Percentiles rank a stretch among this genome's conserved stretches.
Evolutionary conservation across 1,284 basidiomycete species (phyloP).

Genomic region (Exobasidium rhododendri): DNA sequence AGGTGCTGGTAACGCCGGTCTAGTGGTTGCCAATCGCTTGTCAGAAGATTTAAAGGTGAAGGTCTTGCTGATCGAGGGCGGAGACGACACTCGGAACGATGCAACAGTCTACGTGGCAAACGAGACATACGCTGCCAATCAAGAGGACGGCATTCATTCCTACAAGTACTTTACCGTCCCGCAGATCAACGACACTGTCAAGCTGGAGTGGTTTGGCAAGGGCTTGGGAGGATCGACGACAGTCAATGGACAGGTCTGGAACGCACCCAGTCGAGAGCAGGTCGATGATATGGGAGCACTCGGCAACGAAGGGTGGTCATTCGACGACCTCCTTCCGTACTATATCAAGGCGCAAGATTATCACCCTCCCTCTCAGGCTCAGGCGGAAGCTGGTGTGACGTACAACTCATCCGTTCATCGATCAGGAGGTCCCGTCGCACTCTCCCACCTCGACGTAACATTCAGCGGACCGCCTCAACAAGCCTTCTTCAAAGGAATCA

Average conservation of each 20-base stretch:
- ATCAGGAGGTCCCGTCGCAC: conserved; percentile 61
- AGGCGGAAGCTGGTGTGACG: conserved; percentile 59
- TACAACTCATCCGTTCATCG: conserved; percentile 59
- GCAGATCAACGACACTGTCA: conserved; percentile 14
- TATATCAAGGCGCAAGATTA: conserved; percentile 65
- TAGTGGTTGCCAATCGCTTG: conserved; percentile 45
- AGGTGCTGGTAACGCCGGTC: conserved; percentile 45
- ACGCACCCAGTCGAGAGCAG: conserved; percentile 61
- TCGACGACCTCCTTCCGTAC: conserved; percentile 60
- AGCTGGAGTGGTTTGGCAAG: conserved; percentile 59
- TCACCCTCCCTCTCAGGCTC: conserved; percentile 62
- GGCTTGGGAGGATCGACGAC: conserved; percentile 64
- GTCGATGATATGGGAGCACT: conserved; percentile 61
- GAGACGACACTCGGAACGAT: conserved; percentile 31
- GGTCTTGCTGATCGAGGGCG: conserved; percentile 51
- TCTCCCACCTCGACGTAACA: conserved; percentile 58
- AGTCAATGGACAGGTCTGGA: conserved; percentile 65
- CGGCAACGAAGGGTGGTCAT: conserved; percentile 61
- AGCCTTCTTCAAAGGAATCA: conserved; percentile 61
- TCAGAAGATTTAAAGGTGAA: conserved; percentile 36
- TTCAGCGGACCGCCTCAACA: conserved; percentile 63
- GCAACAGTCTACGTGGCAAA: conserved; percentile 19
- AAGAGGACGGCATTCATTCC: background rate
- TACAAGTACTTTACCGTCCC: conserved; percentile 61
- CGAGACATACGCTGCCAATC: background rate